These are phyloP conservation scores for Saccharomyces pastorianus DNA, from an alignment of 1,139 yeast species.

Conservation along the genomic window DNA sequence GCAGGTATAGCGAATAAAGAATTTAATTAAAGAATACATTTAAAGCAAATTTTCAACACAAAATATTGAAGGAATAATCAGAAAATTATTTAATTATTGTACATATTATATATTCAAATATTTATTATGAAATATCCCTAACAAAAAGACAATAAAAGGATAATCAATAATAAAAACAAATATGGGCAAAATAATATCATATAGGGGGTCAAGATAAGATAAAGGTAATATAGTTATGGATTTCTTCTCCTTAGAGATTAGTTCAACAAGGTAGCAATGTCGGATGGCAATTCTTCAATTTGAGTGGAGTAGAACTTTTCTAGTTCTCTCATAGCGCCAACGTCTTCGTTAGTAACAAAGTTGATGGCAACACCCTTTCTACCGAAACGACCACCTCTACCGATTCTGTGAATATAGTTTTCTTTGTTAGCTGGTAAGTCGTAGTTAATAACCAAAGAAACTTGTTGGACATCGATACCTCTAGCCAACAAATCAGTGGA, in stretches of 20 bases:
- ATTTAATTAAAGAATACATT: neutral
- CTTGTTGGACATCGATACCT: constrained; percentile 99
- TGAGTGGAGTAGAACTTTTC: constrained; percentile 98
- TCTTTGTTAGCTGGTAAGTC: constrained; percentile 96
- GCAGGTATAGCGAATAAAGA: neutral
- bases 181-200: constrained; percentile 1
- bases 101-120: neutral
- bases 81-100: neutral
- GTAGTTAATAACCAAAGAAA: constrained; percentile 93
- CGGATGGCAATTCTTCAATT: constrained; percentile 96
- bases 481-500: constrained; percentile 97
- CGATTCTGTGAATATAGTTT: constrained; percentile 98
- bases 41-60: neutral
- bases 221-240: neutral
- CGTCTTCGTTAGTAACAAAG: constrained; percentile 87
- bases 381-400: constrained; percentile 99
- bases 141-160: neutral
- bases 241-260: constrained; percentile 7
- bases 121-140: neutral
- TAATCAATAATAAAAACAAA: neutral
- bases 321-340: constrained; percentile 91
- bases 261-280: constrained; percentile 69
- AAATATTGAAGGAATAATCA: neutral
- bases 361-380: constrained; percentile 99
- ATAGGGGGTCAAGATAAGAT: neutral